Evolutionary conservation across 2,329 filamentous ascomycete species (phyloP), one percentile per base, ranked within the genome.

Genomic region (Metarhizium guizhouense): DNA sequence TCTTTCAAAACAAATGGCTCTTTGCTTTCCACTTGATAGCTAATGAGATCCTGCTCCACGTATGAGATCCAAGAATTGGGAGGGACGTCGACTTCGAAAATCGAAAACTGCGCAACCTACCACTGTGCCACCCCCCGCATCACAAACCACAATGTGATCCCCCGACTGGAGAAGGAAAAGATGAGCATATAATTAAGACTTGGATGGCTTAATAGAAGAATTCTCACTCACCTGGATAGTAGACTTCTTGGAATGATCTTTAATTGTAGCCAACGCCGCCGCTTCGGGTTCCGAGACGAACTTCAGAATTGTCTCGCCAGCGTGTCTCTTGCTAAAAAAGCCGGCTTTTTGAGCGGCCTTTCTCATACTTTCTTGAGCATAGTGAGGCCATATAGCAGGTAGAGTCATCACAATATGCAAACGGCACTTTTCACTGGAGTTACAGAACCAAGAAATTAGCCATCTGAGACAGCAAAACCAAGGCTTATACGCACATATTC

Each of bases 211-310:
- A 5, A 3, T 6, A 13, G 20, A 32, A 29, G 5, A 2, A 30
- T 30, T 13, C 6, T 3, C 4, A 42, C 51, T n/a, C 55, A 63
- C 63, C 45, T 64, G 53, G 0, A 70, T 59, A 0, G 60, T 61
- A 0, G 59, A 60, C 1, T 63, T 58, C 4, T 62, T 58, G 0
- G 60, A 58, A 0, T 71, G 53, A 2, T 70, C 67, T 0, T 63
- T 57, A 0, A 77, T 57, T 0, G 68, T 69, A 0, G 72, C 68
- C 0, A 78, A 42, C 0, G 74, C 74, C 0, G 75, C 75, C 0
- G 75, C 76, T 56, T 78, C 75, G 0, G 75, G 76, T 55, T 78
- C 76, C 0, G 70, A 68, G 0, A 77, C 58, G 43, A 77, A 72
- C 0, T 56, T 43, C 6, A 76, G 51, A 0, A 50, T 63, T 0